Evolutionary conservation across 371 early-diverging fungal genomes (phyloP).

Genomic region (Apophysomyces elegans): DNA sequence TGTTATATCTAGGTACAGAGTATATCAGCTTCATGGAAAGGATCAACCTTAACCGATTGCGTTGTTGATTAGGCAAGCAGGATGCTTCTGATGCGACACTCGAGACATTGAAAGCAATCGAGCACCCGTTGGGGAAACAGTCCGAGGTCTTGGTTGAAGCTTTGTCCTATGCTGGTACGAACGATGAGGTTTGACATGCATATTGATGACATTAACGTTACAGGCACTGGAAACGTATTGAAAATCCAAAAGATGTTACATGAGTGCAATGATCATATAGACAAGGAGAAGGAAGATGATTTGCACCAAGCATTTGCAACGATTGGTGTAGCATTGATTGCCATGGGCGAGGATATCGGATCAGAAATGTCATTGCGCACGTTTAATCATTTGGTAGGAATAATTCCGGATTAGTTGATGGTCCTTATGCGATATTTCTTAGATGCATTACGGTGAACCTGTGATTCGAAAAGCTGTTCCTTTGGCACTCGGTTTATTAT

Average conservation of each 20-base stretch:
- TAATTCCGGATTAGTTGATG: constrained; percentile 76
- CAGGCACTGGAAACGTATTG: constrained; percentile 90
- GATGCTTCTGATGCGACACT: constrained; percentile 89
- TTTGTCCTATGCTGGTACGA: constrained; percentile 86
- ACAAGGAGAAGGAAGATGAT: constrained; percentile 82
- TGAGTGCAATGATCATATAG: constrained; percentile 92
- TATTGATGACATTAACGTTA: constrained; percentile 12
- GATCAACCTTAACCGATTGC: background rate
- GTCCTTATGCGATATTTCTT: constrained; percentile 17
- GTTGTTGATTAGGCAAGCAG: constrained; percentile 70
- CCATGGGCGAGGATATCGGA: constrained; percentile 97
- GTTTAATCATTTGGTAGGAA: constrained; percentile 88
- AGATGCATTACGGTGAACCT: constrained; percentile 98
- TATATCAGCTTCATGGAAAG: background rate
- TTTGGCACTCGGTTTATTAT: constrained; percentile 93
- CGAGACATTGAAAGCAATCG: constrained; percentile 94
- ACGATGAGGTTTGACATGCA: background rate
- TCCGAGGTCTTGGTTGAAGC: constrained; percentile 87
- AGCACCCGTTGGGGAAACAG: constrained; percentile 89
- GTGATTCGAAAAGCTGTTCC: constrained; percentile 93
- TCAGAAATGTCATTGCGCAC: constrained; percentile 94
- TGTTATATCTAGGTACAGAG: constrained; percentile 76
- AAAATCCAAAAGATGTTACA: constrained; percentile 96
- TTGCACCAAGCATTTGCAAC: constrained; percentile 94
- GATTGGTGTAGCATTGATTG: constrained; percentile 92